Base-by-base conservation (phyloP, 2,329 filamentous ascomycete species). In the Akanthomyces uredinophilus region DNA sequence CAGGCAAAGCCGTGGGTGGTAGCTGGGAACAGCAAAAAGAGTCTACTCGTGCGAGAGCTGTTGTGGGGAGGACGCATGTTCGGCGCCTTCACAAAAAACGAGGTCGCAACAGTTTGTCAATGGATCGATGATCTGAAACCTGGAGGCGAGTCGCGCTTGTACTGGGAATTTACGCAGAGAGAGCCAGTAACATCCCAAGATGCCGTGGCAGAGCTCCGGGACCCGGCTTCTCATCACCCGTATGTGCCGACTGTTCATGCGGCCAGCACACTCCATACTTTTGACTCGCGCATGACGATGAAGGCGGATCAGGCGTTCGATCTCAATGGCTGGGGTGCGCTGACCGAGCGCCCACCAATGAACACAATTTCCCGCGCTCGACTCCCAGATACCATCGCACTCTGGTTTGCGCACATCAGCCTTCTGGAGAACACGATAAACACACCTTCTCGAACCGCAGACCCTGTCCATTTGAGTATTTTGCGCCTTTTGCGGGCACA, bases 11-110 rank as follows among this genome's bases (percentile, higher is more conserved):
- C 61, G 24, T 81, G 78, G 79, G 67, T 81, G 6, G 63, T 69
- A 43, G 70, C 69, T 50, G 78, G 78, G 11, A 66, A 73, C 39
- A 75, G 75, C 57, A 51, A 65, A 1, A 72, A 73, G 43, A 81
- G 78, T 61, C 70, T 65, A 37, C 69, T 81, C 4, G 67, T 80
- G 1, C 73, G 70, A 43, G 77, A 78, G 66, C 63, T 81, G 16
- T 68, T 63, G 1, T 81, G 78, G 77, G 72, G 74, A 39, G 79
- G 79, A 5, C 75, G 71, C 52, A 81, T 81, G 79, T 82, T 79
- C 64, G 79, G 79, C 1, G 71, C 77, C n/a, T 81, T 82, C 64
- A 81, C 78, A 1, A 66, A 75, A n/a, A 68, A 66, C 5, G 79
- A 81, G 66, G 70, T 44, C 1, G 20, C 37, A n/a, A 24, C 29